phyloP scores from a whole-genome alignment of 805 yeast species.

The Nakazawaea siamensis region DNA sequence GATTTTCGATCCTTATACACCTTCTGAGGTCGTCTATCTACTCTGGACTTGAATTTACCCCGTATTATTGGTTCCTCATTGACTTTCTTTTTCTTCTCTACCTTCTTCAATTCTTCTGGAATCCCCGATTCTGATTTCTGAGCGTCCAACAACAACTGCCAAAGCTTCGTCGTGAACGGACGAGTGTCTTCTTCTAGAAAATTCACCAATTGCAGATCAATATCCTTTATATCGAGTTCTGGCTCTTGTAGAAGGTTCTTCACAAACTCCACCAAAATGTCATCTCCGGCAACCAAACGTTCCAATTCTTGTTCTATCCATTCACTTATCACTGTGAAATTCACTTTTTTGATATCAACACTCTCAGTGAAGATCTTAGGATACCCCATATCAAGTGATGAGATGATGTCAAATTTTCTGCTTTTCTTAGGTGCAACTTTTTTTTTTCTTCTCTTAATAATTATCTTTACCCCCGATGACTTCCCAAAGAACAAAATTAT shows the following conservation, averaged over 20 bases:
- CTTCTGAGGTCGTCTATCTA: neutral
- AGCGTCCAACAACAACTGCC: slow-evolving; percentile 36
- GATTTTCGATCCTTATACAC: neutral
- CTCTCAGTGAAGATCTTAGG: slow-evolving; percentile 26
- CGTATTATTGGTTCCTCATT: no score
- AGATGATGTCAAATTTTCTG: no score
- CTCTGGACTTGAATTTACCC: slow-evolving; percentile 3
- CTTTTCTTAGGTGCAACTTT: no score
- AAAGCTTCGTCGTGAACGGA: slow-evolving; percentile 31
- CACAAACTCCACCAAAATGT: slow-evolving; percentile 36
- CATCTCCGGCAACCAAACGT: slow-evolving; percentile 40
- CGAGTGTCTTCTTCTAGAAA: slow-evolving; percentile 33
- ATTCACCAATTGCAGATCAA: slow-evolving; percentile 35
- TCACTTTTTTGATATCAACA: slow-evolving; percentile 31
- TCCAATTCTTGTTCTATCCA: slow-evolving; percentile 31
- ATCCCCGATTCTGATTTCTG: slow-evolving; percentile 38
- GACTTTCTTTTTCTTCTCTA: slow-evolving; percentile 16
- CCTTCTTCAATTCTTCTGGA: slow-evolving; percentile 25
- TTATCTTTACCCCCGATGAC: slow-evolving; percentile 20
- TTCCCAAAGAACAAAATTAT: slow-evolving; percentile 20
- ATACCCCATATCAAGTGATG: slow-evolving; percentile 16
- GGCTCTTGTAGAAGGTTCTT: slow-evolving; percentile 28
- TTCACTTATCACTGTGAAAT: slow-evolving; percentile 26
- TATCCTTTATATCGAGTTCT: slow-evolving; percentile 26
- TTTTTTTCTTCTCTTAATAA: slow-evolving; percentile 2